Evolutionary conservation across 306 rosid genomes (phyloP).

Genomic region (Vachellia collinsii): DNA sequence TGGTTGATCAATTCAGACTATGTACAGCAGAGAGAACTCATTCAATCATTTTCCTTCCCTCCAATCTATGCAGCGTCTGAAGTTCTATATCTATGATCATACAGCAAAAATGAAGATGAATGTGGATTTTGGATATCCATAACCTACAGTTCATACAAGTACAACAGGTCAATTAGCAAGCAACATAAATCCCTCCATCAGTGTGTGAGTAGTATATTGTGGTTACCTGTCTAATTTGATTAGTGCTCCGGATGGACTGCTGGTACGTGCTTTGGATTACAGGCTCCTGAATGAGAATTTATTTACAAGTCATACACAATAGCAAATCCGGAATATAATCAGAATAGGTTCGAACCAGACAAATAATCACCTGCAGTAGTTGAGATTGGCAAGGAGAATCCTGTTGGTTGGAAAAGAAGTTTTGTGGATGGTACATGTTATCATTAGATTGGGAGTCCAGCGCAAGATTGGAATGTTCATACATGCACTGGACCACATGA

Average conservation of each 20-base stretch:
- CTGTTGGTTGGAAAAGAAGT: conserved; percentile 56
- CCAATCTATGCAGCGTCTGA: conserved; percentile 39
- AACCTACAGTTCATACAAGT: conserved; percentile 48
- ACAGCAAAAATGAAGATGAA: conserved; percentile 57
- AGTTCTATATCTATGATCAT: conserved; percentile 51
- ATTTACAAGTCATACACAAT: conserved; percentile 32
- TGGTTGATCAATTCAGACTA: conserved; percentile 33
- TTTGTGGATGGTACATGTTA: conserved; percentile 47
- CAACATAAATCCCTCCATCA: neutral
- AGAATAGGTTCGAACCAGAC: conserved; percentile 14
- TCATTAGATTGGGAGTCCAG: conserved; percentile 52
- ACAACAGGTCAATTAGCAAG: conserved; percentile 32
- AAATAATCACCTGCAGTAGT: conserved; percentile 52
- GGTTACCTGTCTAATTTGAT: conserved; percentile 56
- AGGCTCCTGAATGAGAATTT: conserved; percentile 48
- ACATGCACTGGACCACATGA: conserved; percentile 55
- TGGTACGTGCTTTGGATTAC: conserved; percentile 49
- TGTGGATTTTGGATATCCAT: conserved; percentile 58
- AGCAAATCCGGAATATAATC: neutral
- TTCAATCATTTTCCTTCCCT: conserved; percentile 37
- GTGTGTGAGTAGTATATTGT: neutral
- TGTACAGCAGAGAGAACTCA: conserved; percentile 30
- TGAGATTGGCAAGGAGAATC: conserved; percentile 58
- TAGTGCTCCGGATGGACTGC: conserved; percentile 49
- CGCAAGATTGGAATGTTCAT: conserved; percentile 47